Conservation (phyloP, 2,329 filamentous ascomycete species). For the Periconia macrospinosa region DNA sequence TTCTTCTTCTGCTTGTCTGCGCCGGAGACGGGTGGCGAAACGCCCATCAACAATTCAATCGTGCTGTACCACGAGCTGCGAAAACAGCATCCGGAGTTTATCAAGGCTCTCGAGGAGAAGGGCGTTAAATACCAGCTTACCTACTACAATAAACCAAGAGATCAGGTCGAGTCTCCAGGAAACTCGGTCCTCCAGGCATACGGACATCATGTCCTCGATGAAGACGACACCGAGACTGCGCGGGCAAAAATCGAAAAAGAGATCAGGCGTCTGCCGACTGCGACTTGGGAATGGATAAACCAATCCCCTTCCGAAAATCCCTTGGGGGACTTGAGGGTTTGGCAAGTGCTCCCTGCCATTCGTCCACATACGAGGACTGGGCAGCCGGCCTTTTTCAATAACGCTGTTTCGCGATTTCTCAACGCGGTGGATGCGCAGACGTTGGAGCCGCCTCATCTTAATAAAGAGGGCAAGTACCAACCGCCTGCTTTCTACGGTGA, state of each 20-base stretch:
- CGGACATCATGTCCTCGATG: slow-evolving; percentile 10
- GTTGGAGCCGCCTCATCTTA: not conserved
- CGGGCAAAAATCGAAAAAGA: slow-evolving; percentile 11
- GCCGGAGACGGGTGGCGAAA: slow-evolving; percentile 12
- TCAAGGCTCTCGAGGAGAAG: slow-evolving; percentile 8
- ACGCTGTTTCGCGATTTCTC: not conserved
- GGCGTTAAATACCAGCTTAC: slow-evolving; percentile 12
- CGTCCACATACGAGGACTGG: slow-evolving; percentile 2
- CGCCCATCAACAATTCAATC: slow-evolving; percentile 9
- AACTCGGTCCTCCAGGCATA: slow-evolving; percentile 13
- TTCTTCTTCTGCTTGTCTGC: slow-evolving; percentile 12
- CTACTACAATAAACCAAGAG: not conserved
- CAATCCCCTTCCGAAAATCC: not conserved
- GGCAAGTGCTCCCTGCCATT: not conserved
- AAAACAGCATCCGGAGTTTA: slow-evolving; percentile 11
- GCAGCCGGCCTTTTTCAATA: slow-evolving; percentile 4
- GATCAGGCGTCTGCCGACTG: not conserved
- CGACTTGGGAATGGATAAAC: not conserved
- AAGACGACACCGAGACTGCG: slow-evolving; percentile 8
- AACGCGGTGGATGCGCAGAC: not conserved
- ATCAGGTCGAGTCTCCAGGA: slow-evolving; percentile 6
- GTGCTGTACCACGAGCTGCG: slow-evolving; percentile 10
- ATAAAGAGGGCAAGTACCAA: slow-evolving; percentile 17
- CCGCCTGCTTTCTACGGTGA: slow-evolving; percentile 15
- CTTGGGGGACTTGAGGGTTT: not conserved